Evolutionary conservation across 1,284 basidiomycete genomes (phyloP), one percentile per base, ranked within the genome.

Genomic region (Sparassis latifolia): DNA sequence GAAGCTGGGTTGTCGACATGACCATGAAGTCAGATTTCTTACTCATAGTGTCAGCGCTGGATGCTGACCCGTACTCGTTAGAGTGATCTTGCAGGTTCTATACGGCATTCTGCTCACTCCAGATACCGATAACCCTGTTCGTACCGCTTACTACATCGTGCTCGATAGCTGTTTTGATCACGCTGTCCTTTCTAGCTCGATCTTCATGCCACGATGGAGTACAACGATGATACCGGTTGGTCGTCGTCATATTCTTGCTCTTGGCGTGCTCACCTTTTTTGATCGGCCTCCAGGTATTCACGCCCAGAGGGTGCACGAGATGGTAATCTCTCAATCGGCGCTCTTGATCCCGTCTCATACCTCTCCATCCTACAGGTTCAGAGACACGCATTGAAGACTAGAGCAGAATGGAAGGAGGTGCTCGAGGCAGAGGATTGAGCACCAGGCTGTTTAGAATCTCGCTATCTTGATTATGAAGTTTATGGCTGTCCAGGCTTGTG

Each of bases 201-300:
- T 31, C 37, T 53, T 41, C 52, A 53, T 33, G 52, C 52, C 4
- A 53, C 52, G 3, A 53, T 53, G 53, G 53, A 51, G 38, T 54
- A 54, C 47, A 54, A 53, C 33, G 52, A 53, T 48, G 52, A 53
- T 31, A 47, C 35, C 27, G 52, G 52, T 38, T 7, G 7, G 35
- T 47, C 44, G 7, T 33, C 20, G 12, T 33, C 33, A 47, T n/a
- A 30, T 5, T 47, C 38, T 41, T 33, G 4, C 7, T 27, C 6
- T 47, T 4, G n/a, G 30, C 31, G 12, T n/a, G n/a, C 38, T 42
- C 10, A 28, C 10, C 28, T 44, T n/a, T 10, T 47, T 41, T 20
- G 20, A 20, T 20, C 20, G 12, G 33, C 42, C 20, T 32, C 10
- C 38, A 47, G 48, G 48, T 48, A 48, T 47, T 10, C 52, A 53